Evolutionary conservation across 2,329 filamentous ascomycete genomes (phyloP).

Genomic region (Xylaria sp.): DNA sequence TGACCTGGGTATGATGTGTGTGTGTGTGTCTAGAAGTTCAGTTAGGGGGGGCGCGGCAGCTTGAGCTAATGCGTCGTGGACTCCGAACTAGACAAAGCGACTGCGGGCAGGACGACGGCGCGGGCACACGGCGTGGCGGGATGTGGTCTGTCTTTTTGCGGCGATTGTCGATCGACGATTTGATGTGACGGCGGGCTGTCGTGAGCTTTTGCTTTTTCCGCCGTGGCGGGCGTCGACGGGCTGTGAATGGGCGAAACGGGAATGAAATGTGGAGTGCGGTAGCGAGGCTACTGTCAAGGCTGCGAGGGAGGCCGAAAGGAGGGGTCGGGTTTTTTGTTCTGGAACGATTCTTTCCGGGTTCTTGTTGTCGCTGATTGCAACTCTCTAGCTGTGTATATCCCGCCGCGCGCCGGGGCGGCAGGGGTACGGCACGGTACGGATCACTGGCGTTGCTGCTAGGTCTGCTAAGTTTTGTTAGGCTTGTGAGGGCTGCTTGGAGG

Average conservation of each 20-base stretch:
- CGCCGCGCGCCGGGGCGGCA: too few relatives aligned
- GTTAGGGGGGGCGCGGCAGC: too few relatives aligned
- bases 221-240: too few relatives aligned
- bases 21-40: background rate
- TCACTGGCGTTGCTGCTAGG: too few relatives aligned
- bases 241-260: background rate
- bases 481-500: too few relatives aligned
- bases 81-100: background rate
- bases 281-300: background rate
- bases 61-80: background rate
- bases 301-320: slow-evolving; percentile 2
- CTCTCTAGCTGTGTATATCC: too few relatives aligned
- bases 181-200: too few relatives aligned
- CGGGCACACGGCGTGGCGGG: too few relatives aligned
- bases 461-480: too few relatives aligned
- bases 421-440: too few relatives aligned
- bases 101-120: too few relatives aligned
- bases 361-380: slow-evolving; percentile 5
- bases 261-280: background rate
- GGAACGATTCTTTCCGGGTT: slow-evolving; percentile 22
- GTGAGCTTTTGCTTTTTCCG: too few relatives aligned
- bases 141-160: background rate
- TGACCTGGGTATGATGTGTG: background rate
- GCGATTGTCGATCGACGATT: background rate
- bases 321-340: slow-evolving; percentile 17